Conservation (phyloP, 2,329 filamentous ascomycete species). For the Botrytis paeoniae region DNA sequence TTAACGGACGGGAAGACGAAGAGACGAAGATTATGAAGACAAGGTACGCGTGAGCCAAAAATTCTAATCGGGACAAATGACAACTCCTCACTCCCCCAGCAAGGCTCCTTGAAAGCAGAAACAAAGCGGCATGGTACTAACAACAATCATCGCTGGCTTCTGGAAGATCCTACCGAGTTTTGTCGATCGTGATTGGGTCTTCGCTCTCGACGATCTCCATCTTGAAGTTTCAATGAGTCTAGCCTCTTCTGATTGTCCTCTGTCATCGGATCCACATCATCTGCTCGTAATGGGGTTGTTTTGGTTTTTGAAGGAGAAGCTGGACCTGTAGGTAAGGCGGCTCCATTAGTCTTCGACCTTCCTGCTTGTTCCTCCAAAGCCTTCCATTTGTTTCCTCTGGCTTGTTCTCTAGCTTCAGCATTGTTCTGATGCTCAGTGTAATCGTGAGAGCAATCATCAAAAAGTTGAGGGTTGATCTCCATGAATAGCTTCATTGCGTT, state of each 20-base stretch:
- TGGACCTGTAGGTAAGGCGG: slow-evolving; percentile 39
- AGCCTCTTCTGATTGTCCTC: slow-evolving; percentile 84
- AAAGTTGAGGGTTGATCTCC: slow-evolving; percentile 98
- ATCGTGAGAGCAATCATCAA: slow-evolving; percentile 97
- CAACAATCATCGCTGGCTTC: slow-evolving; percentile 40
- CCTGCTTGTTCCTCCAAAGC: slow-evolving; percentile 77
- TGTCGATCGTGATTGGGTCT: slow-evolving; percentile 59
- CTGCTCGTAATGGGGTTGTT: slow-evolving; percentile 51
- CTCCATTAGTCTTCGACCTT: slow-evolving; percentile 53
- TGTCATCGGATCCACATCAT: slow-evolving; percentile 75
- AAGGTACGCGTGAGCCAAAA: slow-evolving; percentile 34
- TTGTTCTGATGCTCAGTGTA: slow-evolving; percentile 96
- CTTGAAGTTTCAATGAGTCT: slow-evolving; percentile 86
- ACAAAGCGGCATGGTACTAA: slow-evolving; percentile 34
- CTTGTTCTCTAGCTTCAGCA: slow-evolving; percentile 77
- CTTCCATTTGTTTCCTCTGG: slow-evolving; percentile 86
- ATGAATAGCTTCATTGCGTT: slow-evolving; percentile 99
- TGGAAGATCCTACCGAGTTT: slow-evolving; percentile 50
- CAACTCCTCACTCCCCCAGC: slow-evolving; percentile 15
- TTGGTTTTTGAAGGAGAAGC: slow-evolving; percentile 41
- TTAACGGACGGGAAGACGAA: slow-evolving; percentile 16
- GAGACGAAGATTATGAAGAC: slow-evolving; percentile 22
- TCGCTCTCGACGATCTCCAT: slow-evolving; percentile 62
- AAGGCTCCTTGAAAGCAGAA: slow-evolving; percentile 31
- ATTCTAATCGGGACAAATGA: slow-evolving; percentile 30